Percentiles rank a stretch among this genome's conserved stretches.
Evolutionary conservation across 768 basidiomycete genomes (phyloP).

Genomic region (Amanita phalloides): DNA sequence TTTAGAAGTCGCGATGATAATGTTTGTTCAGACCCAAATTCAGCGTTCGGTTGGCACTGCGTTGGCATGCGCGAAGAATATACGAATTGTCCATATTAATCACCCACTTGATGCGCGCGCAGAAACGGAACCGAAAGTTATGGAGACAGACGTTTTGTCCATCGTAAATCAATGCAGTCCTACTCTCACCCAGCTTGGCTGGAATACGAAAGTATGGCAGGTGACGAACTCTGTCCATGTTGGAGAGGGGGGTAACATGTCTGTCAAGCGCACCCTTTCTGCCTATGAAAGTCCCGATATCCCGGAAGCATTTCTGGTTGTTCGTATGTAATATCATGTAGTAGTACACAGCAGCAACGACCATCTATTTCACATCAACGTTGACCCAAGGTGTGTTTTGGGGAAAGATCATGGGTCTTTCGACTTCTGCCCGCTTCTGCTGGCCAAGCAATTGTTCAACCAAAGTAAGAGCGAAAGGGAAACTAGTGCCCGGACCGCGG

Average conservation of each 20-base stretch:
- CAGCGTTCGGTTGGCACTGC: conserved; percentile 30
- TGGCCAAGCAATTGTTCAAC: conserved; percentile 60
- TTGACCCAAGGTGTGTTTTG: conserved; percentile 27
- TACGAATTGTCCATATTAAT: conserved; percentile 55
- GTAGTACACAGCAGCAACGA: neutral
- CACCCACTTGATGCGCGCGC: conserved; percentile 23
- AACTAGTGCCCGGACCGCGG: conserved; percentile 70
- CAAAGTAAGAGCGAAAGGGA: conserved; percentile 70
- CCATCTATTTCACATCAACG: neutral
- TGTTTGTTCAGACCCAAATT: neutral
- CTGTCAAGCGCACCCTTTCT: conserved; percentile 25
- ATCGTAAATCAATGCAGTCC: conserved; percentile 41
- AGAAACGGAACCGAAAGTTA: conserved; percentile 20
- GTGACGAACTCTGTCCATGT: conserved; percentile 32
- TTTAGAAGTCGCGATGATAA: neutral
- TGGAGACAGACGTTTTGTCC: conserved; percentile 23
- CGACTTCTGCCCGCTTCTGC: conserved; percentile 49
- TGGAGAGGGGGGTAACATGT: conserved; percentile 27
- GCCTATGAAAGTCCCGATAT: conserved; percentile 56
- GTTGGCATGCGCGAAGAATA: conserved; percentile 31
- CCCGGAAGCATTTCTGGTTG: conserved; percentile 65
- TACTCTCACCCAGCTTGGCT: conserved; percentile 52
- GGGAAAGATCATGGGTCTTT: conserved; percentile 66
- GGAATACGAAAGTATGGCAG: conserved; percentile 62
- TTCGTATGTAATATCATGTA: conserved; percentile 31